These are phyloP conservation scores for Cnidoscolus chayamansa DNA, from an alignment of 441 rosid genomes.

Conservation along the genomic window DNA sequence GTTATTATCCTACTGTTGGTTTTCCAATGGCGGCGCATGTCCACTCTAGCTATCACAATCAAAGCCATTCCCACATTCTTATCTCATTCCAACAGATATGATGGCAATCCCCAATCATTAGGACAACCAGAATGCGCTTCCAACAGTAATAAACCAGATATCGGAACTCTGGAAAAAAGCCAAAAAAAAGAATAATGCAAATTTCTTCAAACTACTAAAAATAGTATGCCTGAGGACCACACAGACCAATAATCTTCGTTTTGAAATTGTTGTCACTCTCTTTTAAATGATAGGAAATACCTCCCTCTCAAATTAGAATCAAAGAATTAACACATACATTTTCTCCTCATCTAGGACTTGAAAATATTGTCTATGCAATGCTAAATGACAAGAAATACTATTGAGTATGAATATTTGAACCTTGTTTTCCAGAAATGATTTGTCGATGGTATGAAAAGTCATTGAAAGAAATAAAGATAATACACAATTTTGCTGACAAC, in stretches of 20 bases:
- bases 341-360: background rate
- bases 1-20: background rate
- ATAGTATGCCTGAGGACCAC: background rate
- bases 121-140: background rate
- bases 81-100: background rate
- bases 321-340: background rate
- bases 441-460: background rate
- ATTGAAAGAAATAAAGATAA: background rate
- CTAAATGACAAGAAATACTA: background rate
- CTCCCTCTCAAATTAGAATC: background rate
- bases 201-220: background rate
- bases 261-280: background rate
- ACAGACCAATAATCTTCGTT: background rate
- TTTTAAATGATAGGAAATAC: background rate
- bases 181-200: background rate
- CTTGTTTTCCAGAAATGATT: background rate
- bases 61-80: conserved; percentile 6
- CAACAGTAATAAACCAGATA: background rate
- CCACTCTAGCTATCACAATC: conserved; percentile 22
- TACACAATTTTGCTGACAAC: background rate
- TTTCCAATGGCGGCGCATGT: conserved; percentile 9
- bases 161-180: background rate
- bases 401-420: background rate
- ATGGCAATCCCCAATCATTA: conserved; percentile 12
- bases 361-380: background rate